Evolutionary conservation across 768 basidiomycete species (phyloP), one percentile per base, ranked within the genome.

Genomic region (Agaricus blazei): DNA sequence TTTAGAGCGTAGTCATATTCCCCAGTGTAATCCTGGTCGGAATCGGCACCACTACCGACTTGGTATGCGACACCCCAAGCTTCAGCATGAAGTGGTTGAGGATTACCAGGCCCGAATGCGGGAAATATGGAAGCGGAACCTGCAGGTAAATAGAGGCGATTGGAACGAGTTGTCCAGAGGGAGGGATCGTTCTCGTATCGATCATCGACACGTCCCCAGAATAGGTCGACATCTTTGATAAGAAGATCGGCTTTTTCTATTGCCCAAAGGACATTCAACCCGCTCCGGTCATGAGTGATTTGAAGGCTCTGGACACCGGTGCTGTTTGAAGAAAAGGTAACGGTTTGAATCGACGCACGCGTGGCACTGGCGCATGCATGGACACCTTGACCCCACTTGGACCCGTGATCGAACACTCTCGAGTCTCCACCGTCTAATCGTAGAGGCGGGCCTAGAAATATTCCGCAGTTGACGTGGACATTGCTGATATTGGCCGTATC

Each of bases 341-440:
- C 24, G 40, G 42, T 40, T 29, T 55, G 54, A 19, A 55, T 36
- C 7, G 54, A 48, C 41, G 54, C 54, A 48, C 46, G 54, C 9
- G 62, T 65, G 9, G 51, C 54, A 34, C 63, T 62, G 1, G 64
- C 60, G 27, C 64, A 65, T 4, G 43, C 42, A 24, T 60, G 57
- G 15, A 64, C 9, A 14, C 51, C 50, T 26, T 65, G 64, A 14
- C 48, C 49, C 63, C 63, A 65, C 8, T 59, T 65, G 28, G 64
- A 65, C n/a, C 60, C 60, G 1, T 43, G 50, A 6, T 31, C 51
- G 7, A 53, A 54, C 4, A 58, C 2, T 15, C 52, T 45, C 0
- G 58, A 38, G 42, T 65, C 63, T 4, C 64, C 64, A 34, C 57
- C 59, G 9, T 65, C 64, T 2, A 62, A 49, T 12, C 64, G 59